phyloP scores from a whole-genome alignment of 164 flowering plant species.

The Santalum album region DNA sequence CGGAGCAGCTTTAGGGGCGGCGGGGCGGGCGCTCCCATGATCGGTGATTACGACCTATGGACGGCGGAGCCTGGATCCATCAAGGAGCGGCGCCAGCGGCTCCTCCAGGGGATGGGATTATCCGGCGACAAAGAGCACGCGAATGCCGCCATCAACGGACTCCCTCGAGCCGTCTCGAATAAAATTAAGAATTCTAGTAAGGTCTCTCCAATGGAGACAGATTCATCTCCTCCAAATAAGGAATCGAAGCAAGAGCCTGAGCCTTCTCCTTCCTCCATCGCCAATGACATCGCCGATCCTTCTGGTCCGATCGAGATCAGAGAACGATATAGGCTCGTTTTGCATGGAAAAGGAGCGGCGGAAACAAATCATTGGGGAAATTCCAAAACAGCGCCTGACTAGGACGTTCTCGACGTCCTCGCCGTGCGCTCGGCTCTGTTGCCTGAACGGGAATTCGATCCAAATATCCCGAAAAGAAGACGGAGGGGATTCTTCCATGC shows the following conservation, averaged over 20 bases:
- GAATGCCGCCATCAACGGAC: conserved; percentile 18
- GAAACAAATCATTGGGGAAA: conserved; percentile 40
- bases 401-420: conserved; percentile 37
- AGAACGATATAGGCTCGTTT: conserved; percentile 33
- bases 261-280: conserved; percentile 7
- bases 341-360: conserved; percentile 22
- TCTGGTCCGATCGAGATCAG: conserved; percentile 58
- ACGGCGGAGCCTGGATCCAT: conserved; percentile 69
- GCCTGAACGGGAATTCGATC: conserved; percentile 11
- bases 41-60: conserved; percentile 59
- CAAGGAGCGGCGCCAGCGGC: conserved; percentile 57
- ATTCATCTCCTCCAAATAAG: neutral
- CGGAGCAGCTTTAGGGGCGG: conserved; percentile 2
- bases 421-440: conserved; percentile 14
- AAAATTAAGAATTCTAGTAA: conserved; percentile 1
- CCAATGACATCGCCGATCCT: conserved; percentile 4
- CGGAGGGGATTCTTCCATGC: neutral
- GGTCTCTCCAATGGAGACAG: neutral
- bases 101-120: conserved; percentile 76
- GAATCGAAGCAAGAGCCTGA: neutral
- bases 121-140: conserved; percentile 28
- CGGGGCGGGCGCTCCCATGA: conserved; percentile 5
- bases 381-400: conserved; percentile 38
- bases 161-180: conserved; percentile 15
- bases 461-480: conserved; percentile 11